These are phyloP conservation scores for Scedosporium aurantiacum DNA, from an alignment of 2,329 filamentous ascomycete species.

Conservation along the genomic window DNA sequence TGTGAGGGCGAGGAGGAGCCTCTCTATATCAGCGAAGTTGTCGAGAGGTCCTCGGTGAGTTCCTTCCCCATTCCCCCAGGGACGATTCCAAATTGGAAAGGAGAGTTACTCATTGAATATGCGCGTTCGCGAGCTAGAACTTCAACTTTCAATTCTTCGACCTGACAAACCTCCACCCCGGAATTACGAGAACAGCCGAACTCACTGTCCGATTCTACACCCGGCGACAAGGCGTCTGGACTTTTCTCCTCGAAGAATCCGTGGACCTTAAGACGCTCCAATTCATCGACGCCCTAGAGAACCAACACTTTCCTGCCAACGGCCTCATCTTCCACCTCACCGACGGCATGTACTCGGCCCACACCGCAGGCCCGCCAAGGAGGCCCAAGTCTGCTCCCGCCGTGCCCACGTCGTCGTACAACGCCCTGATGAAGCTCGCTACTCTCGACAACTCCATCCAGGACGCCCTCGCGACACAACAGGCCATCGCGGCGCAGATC, in stretches of 20 bases:
- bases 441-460: conserved; percentile 87
- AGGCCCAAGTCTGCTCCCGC: conserved; percentile 38
- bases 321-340: conserved; percentile 75
- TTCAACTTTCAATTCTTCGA: conserved; percentile 84
- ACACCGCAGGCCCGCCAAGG: conserved; percentile 39
- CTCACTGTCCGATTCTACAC: conserved; percentile 68
- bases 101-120: background rate
- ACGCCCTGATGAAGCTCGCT: conserved; percentile 74
- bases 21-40: conserved; percentile 80
- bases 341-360: conserved; percentile 77
- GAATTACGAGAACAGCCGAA: conserved; percentile 52
- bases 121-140: conserved; percentile 39
- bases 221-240: conserved; percentile 40
- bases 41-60: conserved; percentile 58
- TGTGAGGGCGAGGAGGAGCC: conserved; percentile 54
- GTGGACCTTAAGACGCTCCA: conserved; percentile 64
- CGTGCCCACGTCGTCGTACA: conserved; percentile 67
- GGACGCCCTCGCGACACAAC: conserved; percentile 70
- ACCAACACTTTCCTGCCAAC: conserved; percentile 67
- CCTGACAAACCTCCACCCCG: conserved; percentile 49
- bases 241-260: conserved; percentile 58
- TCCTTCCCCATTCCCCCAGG: background rate
- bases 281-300: conserved; percentile 62
- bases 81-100: too few relatives aligned
- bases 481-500: conserved; percentile 68